Conservation (phyloP, 1,284 basidiomycete species). For the Crepidotus sp. region DNA sequence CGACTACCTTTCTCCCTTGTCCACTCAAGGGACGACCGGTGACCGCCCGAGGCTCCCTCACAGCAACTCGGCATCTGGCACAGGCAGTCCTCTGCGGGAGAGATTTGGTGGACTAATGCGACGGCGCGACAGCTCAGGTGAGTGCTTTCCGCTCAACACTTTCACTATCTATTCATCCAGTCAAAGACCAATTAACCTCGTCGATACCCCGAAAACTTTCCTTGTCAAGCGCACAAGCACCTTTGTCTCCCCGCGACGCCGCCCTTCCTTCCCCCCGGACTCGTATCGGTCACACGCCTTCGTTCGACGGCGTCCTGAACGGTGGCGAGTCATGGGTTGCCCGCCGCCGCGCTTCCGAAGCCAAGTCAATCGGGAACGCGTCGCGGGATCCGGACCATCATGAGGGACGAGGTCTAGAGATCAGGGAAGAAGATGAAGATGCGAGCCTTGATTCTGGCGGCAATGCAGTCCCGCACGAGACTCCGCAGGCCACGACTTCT, state of each 20-base stretch:
- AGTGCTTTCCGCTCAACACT: constrained; percentile 12
- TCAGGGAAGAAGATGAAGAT: constrained; percentile 54
- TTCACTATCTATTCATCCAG: constrained; percentile 7
- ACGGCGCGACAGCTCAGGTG: constrained; percentile 63
- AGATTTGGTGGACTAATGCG: constrained; percentile 52
- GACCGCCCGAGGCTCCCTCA: constrained; percentile 54
- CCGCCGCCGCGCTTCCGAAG: constrained; percentile 49
- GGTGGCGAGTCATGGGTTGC: constrained; percentile 59
- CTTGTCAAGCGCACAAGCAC: constrained; percentile 50
- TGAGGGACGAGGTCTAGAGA: constrained; percentile 31
- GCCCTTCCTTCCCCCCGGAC: constrained; percentile 57
- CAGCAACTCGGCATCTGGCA: constrained; percentile 30
- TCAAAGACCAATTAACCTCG: constrained; percentile 39
- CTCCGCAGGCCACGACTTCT: constrained; percentile 15
- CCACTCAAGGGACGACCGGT: constrained; percentile 35
- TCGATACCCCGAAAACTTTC: constrained; percentile 58
- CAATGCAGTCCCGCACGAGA: background rate
- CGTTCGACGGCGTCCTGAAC: constrained; percentile 66
- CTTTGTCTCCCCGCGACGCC: constrained; percentile 49
- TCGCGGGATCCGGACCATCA: constrained; percentile 20
- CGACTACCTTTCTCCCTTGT: constrained; percentile 53
- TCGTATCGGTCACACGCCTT: constrained; percentile 46
- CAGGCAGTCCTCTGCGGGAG: constrained; percentile 55
- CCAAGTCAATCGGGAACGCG: constrained; percentile 32
- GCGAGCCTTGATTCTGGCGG: constrained; percentile 6